Percentiles rank a stretch among this genome's conserved stretches.
Conservation (phyloP, 371 early-diverging fungal genomes). For the Choanephora cucurbitarum region DNA sequence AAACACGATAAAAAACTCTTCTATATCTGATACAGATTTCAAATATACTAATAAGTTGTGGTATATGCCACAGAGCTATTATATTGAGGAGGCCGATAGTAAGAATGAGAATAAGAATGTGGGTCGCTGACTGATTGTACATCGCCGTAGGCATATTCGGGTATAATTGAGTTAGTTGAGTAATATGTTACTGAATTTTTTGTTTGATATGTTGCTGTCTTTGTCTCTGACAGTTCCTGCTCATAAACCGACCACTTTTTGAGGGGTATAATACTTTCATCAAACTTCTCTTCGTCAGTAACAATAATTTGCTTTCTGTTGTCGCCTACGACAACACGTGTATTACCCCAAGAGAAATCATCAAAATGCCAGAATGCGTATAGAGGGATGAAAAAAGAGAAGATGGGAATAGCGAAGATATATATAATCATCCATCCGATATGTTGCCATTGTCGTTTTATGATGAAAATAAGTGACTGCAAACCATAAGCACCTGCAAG, state of each 20-base stretch:
- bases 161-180: slow-evolving; percentile 1
- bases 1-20: no score
- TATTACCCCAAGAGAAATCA: slow-evolving; percentile 98
- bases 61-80: no score
- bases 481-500: slow-evolving; percentile 82
- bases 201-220: slow-evolving; percentile 26
- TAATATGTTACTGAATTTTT: slow-evolving; percentile 26
- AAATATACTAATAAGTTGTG: no score
- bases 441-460: slow-evolving; percentile 84
- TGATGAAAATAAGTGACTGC: slow-evolving; percentile 90
- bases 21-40: no score
- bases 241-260: slow-evolving; percentile 79
- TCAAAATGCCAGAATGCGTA: slow-evolving; percentile 99
- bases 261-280: slow-evolving; percentile 60
- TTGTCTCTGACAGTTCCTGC: slow-evolving; percentile 67
- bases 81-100: no score
- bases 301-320: slow-evolving; percentile 45
- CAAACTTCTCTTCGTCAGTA: slow-evolving; percentile 57
- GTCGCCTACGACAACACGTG: slow-evolving; percentile 84
- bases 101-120: neutral
- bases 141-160: slow-evolving; percentile 8
- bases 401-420: slow-evolving; percentile 90
- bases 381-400: slow-evolving; percentile 94
- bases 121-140: slow-evolving; percentile 4
- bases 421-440: slow-evolving; percentile 97